These are phyloP conservation scores for Vaccinium myrtillus DNA, from an alignment of 148 eudicot species.

Conservation along the genomic window DNA sequence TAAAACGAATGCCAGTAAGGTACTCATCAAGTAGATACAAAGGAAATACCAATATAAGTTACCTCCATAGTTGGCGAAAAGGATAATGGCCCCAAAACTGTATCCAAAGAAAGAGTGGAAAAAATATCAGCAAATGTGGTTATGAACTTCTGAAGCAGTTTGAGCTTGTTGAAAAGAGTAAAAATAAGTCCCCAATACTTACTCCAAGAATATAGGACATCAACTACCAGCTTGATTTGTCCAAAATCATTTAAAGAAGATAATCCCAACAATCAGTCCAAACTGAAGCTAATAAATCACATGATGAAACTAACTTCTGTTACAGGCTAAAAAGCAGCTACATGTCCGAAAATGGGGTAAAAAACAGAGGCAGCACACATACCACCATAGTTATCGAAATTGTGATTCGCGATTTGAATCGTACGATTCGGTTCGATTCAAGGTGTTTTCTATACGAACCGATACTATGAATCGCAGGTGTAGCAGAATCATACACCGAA, in stretches of 20 bases:
- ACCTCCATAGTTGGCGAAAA: constrained; percentile 90
- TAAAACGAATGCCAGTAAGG: constrained; percentile 4
- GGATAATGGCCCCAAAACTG: constrained; percentile 57
- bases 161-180: background rate
- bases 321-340: background rate
- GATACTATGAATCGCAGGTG: too few species aligned
- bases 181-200: background rate
- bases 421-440: too few species aligned
- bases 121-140: constrained; percentile 18
- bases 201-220: background rate
- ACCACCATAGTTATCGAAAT: too few species aligned
- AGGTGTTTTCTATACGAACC: too few species aligned
- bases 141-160: background rate
- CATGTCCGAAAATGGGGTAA: background rate
- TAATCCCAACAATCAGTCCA: background rate
- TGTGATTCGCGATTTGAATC: too few species aligned
- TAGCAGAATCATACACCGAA: too few species aligned
- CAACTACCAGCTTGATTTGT: background rate
- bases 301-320: background rate
- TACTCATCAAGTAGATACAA: constrained; percentile 18
- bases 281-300: background rate
- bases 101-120: constrained; percentile 22
- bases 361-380: background rate
- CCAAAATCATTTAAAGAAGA: background rate
- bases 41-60: constrained; percentile 13